Conservation (phyloP, 768 basidiomycete genomes). For the Hydnum rufescens region DNA sequence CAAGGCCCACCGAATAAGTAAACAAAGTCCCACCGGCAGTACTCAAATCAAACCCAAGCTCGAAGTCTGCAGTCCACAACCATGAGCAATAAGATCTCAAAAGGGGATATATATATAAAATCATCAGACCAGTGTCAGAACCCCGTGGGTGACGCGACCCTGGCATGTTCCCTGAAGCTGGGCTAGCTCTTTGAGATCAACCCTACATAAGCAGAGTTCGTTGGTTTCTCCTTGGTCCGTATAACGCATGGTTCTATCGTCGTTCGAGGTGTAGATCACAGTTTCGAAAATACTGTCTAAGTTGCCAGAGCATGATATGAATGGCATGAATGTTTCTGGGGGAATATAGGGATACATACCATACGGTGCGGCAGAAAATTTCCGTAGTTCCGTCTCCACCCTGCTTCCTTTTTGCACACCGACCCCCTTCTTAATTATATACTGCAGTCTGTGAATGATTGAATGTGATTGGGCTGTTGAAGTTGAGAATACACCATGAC, state of each 20-base stretch:
- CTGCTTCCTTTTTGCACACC: constrained; percentile 71
- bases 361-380: constrained; percentile 23
- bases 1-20: no score
- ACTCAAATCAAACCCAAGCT: no score
- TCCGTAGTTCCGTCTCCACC: constrained; percentile 58
- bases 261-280: constrained; percentile 59
- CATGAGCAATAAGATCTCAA: no score
- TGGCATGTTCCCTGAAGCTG: constrained; percentile 51
- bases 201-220: constrained; percentile 37
- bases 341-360: constrained; percentile 11
- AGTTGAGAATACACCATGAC: no score
- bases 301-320: constrained; percentile 2
- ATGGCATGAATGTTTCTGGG: no score
- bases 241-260: constrained; percentile 55
- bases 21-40: no score
- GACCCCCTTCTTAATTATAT: no score
- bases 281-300: constrained; percentile 61
- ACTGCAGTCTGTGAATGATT: no score
- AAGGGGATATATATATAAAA: no score
- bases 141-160: constrained; percentile 29
- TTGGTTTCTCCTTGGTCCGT: constrained; percentile 37
- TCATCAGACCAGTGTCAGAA: background rate
- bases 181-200: constrained; percentile 60
- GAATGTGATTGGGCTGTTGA: no score
- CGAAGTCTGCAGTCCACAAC: no score